A percentile compares a stretch with the other conserved stretches of the same genome.
Conservation (phyloP, 164 flowering plant species). For the Nymphaea thermarum region DNA sequence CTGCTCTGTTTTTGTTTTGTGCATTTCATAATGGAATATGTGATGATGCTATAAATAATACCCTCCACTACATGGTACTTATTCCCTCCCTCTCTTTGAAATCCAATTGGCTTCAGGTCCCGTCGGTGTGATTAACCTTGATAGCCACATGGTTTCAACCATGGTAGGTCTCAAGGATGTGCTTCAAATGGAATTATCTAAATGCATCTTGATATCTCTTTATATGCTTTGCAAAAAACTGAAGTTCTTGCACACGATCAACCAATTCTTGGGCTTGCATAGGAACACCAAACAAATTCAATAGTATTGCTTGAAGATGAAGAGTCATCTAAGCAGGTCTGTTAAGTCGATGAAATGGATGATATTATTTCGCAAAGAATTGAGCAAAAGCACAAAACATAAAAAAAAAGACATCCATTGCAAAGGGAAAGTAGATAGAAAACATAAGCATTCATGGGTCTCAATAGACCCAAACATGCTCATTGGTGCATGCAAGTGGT, state of each 20-base stretch:
- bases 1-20: too few species aligned
- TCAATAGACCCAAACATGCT: too few species aligned
- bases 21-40: too few species aligned
- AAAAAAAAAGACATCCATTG: not conserved
- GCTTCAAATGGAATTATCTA: slow-evolving; percentile 61
- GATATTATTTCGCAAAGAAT: slow-evolving; percentile 2
- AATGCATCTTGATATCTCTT: slow-evolving; percentile 73
- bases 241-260: slow-evolving; percentile 81
- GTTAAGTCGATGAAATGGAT: too few species aligned
- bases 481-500: too few species aligned
- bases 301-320: slow-evolving; percentile 53
- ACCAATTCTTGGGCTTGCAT: slow-evolving; percentile 80
- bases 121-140: slow-evolving; percentile 31
- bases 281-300: slow-evolving; percentile 94
- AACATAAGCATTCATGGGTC: too few species aligned
- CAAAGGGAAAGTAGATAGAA: not conserved
- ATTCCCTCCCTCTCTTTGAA: too few species aligned
- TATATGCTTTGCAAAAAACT: slow-evolving; percentile 77
- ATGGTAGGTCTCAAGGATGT: slow-evolving; percentile 68
- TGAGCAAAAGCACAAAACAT: not conserved
- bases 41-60: too few species aligned
- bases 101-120: too few species aligned
- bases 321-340: too few species aligned
- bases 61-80: too few species aligned
- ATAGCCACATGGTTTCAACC: slow-evolving; percentile 99